Base-by-base conservation (phyloP, 805 yeast genomes). In the Sporopachydermia lactativora region DNA sequence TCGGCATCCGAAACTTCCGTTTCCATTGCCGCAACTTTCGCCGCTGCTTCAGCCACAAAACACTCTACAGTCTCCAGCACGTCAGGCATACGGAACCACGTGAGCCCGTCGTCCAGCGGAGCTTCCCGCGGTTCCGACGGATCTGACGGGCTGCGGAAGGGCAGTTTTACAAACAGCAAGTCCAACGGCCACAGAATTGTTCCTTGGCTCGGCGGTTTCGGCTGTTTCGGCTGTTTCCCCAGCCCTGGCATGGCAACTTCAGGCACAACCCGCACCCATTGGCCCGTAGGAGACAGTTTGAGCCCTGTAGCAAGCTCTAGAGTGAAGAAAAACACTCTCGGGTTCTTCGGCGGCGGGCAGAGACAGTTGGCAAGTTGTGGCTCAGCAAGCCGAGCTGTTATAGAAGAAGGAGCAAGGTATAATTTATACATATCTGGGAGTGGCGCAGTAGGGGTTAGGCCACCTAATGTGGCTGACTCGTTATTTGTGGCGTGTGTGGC, bases 181-280 rank as follows among this genome's bases (percentile, higher is more conserved):
- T 24, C 31, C 31, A 24, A n/a, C 8, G 31, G 31, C 31, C 31
- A 24, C 8, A 24, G 31, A 24, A 24, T 24, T n/a, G n/a, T 8
- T 24, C 31, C 31, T 24, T 24, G 31, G 31, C n/a, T n/a, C n/a
- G n/a, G n/a, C n/a, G n/a, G n/a, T n/a, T n/a, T n/a, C n/a, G n/a
- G n/a, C n/a, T n/a, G n/a, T n/a, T n/a, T n/a, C n/a, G n/a, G n/a
- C n/a, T n/a, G n/a, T n/a, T n/a, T n/a, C n/a, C n/a, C n/a, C n/a
- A n/a, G n/a, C n/a, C n/a, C n/a, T n/a, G 31, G 31, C 8, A 24
- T 8, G 13, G 31, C 13, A 8, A n/a, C 31, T 34, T 18, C 24
- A 45, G 39, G 39, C 5, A 17, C n/a, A 8, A 36, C 19, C 19
- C 19, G 13, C 5, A 36, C 39, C 39, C 39, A 36, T 14, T 36